Conservation (phyloP, 441 rosid genomes). For the Pelargonium myrrhifolium region DNA sequence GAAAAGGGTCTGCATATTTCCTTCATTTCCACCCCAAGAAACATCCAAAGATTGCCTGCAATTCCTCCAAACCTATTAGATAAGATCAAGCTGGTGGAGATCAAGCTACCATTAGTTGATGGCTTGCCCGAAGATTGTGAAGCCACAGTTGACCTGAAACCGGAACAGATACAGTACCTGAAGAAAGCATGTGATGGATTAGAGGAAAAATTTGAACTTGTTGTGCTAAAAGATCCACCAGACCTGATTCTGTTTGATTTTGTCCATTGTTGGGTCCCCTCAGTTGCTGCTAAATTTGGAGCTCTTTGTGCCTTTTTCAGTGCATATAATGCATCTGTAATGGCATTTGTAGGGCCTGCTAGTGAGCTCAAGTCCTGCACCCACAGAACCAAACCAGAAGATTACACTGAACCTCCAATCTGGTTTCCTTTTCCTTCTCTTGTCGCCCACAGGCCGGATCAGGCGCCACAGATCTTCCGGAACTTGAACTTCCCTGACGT, state of each 20-base stretch:
- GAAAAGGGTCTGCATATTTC: conserved; percentile 20
- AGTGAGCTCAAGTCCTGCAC: conserved; percentile 18
- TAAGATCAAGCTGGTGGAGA: conserved; percentile 17
- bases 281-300: conserved; percentile 17
- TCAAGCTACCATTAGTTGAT: conserved; percentile 16
- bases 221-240: conserved; percentile 17
- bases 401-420: conserved; percentile 15
- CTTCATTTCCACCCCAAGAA: conserved; percentile 22
- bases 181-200: conserved; percentile 20
- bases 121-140: conserved; percentile 23
- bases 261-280: conserved; percentile 23
- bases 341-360: conserved; percentile 23
- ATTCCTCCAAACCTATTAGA: conserved; percentile 9
- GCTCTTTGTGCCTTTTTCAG: conserved; percentile 19
- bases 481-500: conserved; percentile 14
- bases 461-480: conserved; percentile 16
- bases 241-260: conserved; percentile 23
- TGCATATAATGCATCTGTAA: conserved; percentile 21
- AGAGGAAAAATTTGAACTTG: conserved; percentile 13
- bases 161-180: conserved; percentile 16
- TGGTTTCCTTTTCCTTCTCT: conserved; percentile 22
- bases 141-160: conserved; percentile 25
- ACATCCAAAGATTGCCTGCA: conserved; percentile 23
- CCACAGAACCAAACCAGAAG: conserved; percentile 16
- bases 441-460: conserved; percentile 16